Conservation (phyloP, 768 basidiomycete genomes). For the Russula compacta region DNA sequence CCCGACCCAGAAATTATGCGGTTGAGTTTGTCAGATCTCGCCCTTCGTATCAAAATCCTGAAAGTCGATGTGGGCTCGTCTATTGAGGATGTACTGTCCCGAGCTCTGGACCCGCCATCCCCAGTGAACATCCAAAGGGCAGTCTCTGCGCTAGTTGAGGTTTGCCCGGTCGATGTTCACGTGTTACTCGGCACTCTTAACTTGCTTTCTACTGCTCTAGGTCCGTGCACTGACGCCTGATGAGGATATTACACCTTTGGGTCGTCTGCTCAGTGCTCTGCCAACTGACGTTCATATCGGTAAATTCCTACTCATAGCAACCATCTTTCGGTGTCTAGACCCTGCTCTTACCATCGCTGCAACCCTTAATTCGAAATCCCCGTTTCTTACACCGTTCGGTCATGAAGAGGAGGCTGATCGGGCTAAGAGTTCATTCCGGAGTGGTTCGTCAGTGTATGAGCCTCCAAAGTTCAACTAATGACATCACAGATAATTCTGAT, state of each 20-base stretch:
- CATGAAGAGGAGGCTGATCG: slow-evolving; percentile 78
- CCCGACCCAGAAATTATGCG: slow-evolving; percentile 95
- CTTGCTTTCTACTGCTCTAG: slow-evolving; percentile 27
- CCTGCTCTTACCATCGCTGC: slow-evolving; percentile 96
- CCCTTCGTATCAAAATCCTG: slow-evolving; percentile 88
- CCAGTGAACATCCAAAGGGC: slow-evolving; percentile 84
- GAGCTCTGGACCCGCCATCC: slow-evolving; percentile 83
- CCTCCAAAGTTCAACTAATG: neutral
- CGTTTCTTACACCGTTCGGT: slow-evolving; percentile 85
- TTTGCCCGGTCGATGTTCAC: slow-evolving; percentile 23
- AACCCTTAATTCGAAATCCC: slow-evolving; percentile 84
- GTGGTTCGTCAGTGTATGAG: slow-evolving; percentile 23
- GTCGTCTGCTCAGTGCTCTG: slow-evolving; percentile 78
- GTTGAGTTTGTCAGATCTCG: slow-evolving; percentile 84
- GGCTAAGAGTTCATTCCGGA: slow-evolving; percentile 71
- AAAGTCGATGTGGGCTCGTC: slow-evolving; percentile 75
- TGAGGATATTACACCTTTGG: slow-evolving; percentile 95
- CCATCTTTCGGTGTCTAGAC: slow-evolving; percentile 83
- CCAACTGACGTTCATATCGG: slow-evolving; percentile 95
- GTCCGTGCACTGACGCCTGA: slow-evolving; percentile 75
- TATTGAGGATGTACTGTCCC: slow-evolving; percentile 83
- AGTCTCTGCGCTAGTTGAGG: slow-evolving; percentile 85
- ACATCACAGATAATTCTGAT: slow-evolving; percentile 73
- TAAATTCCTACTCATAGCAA: slow-evolving; percentile 81
- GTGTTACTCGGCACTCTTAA: neutral